Evolutionary conservation across 345 rosid species (phyloP), one percentile per base, ranked within the genome.

Genomic region (Bretschneidera sinensis): DNA sequence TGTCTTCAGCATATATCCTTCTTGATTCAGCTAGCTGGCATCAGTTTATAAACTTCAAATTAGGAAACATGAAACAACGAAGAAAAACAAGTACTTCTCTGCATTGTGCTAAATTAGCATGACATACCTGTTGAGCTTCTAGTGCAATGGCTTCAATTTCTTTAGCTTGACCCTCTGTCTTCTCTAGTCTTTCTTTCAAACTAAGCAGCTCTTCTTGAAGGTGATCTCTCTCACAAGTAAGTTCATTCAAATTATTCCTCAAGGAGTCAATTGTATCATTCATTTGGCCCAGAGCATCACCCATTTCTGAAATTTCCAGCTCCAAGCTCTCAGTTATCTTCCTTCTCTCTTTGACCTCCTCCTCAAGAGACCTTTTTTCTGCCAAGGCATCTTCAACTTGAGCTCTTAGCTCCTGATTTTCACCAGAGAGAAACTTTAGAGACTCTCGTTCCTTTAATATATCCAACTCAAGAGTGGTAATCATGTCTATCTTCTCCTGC

Each of bases 21-120:
- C 74, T 82, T 48, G 86, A 85, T 76, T 86, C 96, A 70, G 92
- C 87, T 47, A 73, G 78, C 99, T 94, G 81, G 54, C 53, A 60
- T 47, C 28, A 55, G 52, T 15, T 67, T 20, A 17, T 28, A 33
- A 23, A 21, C 17, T n/a, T 0, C 35, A 20, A 48, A 28, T 24
- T 43, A 63, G 21, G 19, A 59, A 61, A 59, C 19, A 63, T 15
- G 0, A 62, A 57, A 28, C 8, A 39, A 14, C 16, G 10, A 7
- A 39, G 4, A 39, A 5, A 39, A 11, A 39, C 45, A 39, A n/a
- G n/a, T n/a, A n/a, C n/a, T 7, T 11, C 11, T 39, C 11, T 1
- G 11, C 10, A 39, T 39, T 53, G 51, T 21, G 28, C 43, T 48
- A 54, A 25, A 50, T 9, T 23, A 54, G 49, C 58, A 4, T 47